phyloP scores from a whole-genome alignment of 331 rosid species.

The Malus hybrid region DNA sequence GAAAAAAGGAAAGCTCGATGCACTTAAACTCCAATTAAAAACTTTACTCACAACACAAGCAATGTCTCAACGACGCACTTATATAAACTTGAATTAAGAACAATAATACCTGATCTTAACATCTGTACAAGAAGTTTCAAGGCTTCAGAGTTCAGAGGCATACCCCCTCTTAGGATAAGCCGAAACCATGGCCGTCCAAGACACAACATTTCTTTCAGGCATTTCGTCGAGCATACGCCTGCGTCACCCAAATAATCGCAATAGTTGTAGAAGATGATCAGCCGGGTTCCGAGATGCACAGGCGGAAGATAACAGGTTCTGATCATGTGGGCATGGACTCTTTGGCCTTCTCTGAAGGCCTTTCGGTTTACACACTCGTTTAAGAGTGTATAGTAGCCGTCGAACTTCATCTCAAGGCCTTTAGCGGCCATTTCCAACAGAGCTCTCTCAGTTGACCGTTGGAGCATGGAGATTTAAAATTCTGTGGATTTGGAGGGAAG shows the following conservation, averaged over 20 bases:
- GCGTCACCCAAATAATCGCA: slow-evolving; percentile 50
- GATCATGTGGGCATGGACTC: slow-evolving; percentile 65
- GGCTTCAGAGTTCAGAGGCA: slow-evolving; percentile 45
- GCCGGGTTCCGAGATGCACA: slow-evolving; percentile 48
- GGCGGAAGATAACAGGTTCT: slow-evolving; percentile 46
- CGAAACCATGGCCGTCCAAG: slow-evolving; percentile 85
- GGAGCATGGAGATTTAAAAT: slow-evolving; percentile 21
- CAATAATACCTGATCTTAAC: slow-evolving; percentile 60
- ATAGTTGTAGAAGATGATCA: slow-evolving; percentile 42
- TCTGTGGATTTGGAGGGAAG: slow-evolving; percentile 25
- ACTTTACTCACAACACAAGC: background rate
- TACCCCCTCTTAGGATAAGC: slow-evolving; percentile 62
- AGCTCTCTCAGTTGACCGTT: slow-evolving; percentile 38
- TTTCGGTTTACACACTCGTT: slow-evolving; percentile 46
- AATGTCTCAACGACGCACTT: background rate
- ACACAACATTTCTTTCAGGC: slow-evolving; percentile 56
- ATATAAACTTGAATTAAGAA: background rate
- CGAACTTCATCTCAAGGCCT: slow-evolving; percentile 37
- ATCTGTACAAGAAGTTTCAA: slow-evolving; percentile 53
- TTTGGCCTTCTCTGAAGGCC: slow-evolving; percentile 64
- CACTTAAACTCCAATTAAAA: too few species aligned
- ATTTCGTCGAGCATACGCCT: slow-evolving; percentile 59
- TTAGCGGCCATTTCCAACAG: slow-evolving; percentile 49
- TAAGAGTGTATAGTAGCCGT: slow-evolving; percentile 41
- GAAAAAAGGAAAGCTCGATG: too few species aligned